A percentile compares a stretch with the other conserved stretches of the same genome.
Evolutionary conservation across 208 protist species (phyloP).

Genomic region (Wallacemonas sp.): DNA sequence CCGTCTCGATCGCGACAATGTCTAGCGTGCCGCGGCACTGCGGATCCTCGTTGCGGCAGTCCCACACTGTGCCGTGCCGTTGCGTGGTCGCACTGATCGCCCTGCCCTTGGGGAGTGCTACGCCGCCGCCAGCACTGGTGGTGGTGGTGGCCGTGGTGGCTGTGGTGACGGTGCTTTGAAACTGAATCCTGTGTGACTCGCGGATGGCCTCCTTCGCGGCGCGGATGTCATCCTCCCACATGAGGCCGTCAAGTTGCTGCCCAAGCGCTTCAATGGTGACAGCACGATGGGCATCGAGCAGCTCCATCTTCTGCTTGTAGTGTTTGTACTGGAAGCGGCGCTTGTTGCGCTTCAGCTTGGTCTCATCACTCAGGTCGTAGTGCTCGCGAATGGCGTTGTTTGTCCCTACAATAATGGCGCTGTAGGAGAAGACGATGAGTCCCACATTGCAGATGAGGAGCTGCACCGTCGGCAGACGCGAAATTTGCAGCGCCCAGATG

Average conservation of each 20-base stretch:
- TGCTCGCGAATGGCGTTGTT: slow-evolving; percentile 72
- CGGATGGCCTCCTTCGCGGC: slow-evolving; percentile 82
- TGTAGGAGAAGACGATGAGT: slow-evolving; percentile 57
- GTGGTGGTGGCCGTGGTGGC: not conserved
- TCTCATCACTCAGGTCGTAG: slow-evolving; percentile 79
- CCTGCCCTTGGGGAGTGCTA: no score
- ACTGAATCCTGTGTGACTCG: slow-evolving; percentile 48
- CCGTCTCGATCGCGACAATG: slow-evolving; percentile 65
- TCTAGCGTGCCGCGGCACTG: slow-evolving; percentile 57
- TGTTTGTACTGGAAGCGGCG: slow-evolving; percentile 52
- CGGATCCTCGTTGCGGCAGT: slow-evolving; percentile 83
- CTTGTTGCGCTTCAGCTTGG: slow-evolving; percentile 65
- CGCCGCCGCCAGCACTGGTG: no score
- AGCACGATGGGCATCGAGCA: slow-evolving; percentile 67
- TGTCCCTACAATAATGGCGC: slow-evolving; percentile 50
- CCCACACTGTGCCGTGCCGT: slow-evolving; percentile 41
- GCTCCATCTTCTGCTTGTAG: slow-evolving; percentile 47
- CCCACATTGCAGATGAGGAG: slow-evolving; percentile 38
- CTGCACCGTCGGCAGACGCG: slow-evolving; percentile 30
- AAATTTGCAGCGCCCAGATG: not conserved
- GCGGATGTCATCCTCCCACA: slow-evolving; percentile 77
- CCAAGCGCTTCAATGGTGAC: slow-evolving; percentile 69
- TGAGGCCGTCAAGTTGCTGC: slow-evolving; percentile 67
- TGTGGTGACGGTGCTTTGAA: not conserved
- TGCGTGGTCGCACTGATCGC: no score